These are phyloP conservation scores for Cynara cardunculus DNA, from an alignment of 129 eudicot species.

Conservation along the genomic window DNA sequence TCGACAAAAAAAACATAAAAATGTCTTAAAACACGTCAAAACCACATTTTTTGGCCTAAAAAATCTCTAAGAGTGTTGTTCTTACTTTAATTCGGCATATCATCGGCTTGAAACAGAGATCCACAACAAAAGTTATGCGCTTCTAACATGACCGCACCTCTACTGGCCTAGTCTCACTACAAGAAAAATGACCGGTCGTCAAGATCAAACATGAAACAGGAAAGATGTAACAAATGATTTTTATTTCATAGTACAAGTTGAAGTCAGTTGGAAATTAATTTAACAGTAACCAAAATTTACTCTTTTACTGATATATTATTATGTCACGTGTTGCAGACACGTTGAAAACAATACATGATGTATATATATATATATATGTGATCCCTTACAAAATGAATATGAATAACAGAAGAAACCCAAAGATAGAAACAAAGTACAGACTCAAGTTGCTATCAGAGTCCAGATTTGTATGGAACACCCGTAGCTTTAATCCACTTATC, in stretches of 20 bases:
- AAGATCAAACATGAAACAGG: too few species aligned
- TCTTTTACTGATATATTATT: background rate
- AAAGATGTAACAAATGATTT: background rate
- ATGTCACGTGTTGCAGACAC: background rate
- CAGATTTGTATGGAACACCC: conserved; percentile 32
- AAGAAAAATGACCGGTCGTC: too few species aligned
- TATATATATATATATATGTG: background rate
- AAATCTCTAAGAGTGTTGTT: too few species aligned
- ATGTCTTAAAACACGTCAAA: too few species aligned
- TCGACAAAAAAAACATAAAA: too few species aligned
- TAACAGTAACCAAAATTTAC: background rate
- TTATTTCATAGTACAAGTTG: background rate
- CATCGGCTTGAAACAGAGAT: too few species aligned
- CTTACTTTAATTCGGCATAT: too few species aligned
- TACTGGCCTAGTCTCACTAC: too few species aligned
- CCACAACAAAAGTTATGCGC: too few species aligned
- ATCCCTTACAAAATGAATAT: conserved; percentile 25
- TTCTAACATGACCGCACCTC: too few species aligned
- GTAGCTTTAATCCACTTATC: conserved; percentile 38
- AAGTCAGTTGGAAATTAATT: background rate
- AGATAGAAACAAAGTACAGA: background rate
- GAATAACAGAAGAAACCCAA: background rate
- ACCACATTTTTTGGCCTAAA: too few species aligned
- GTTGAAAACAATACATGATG: background rate
- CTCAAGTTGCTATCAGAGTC: conserved; percentile 26